Evolutionary conservation across 2,329 filamentous ascomycete genomes (phyloP).

Genomic region (Trichoderma simmonsii): DNA sequence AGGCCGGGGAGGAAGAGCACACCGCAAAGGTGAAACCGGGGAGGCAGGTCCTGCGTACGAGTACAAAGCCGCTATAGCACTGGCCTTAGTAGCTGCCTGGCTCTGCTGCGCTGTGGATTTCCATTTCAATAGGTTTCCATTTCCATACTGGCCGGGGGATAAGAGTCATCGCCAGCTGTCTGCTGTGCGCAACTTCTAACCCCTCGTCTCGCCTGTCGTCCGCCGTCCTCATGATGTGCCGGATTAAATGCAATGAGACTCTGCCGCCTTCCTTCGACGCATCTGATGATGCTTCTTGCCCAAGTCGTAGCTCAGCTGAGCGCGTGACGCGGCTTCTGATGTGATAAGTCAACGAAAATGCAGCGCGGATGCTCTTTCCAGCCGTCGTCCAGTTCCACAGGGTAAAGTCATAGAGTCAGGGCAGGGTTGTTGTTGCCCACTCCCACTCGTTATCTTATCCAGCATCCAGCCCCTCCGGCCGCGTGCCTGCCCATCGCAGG

Average conservation of each 20-base stretch:
- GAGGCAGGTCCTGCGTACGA: background rate
- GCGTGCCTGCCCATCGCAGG: background rate
- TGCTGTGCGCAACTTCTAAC: background rate
- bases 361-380: background rate
- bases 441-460: background rate
- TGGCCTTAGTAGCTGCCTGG: background rate
- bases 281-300: constrained; percentile 1
- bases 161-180: background rate
- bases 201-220: background rate
- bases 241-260: constrained; percentile 10
- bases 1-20: background rate
- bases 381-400: background rate
- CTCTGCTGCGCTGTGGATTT: background rate
- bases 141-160: background rate
- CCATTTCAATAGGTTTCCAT: background rate
- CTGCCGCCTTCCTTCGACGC: background rate
- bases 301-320: background rate
- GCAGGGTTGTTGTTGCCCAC: background rate
- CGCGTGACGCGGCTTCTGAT: constrained; percentile 7
- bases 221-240: background rate
- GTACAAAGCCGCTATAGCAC: background rate
- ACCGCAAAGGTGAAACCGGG: background rate
- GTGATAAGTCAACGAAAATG: constrained; percentile 8
- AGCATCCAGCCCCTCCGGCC: background rate
- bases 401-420: background rate